Base-by-base conservation (phyloP, 306 rosid species). In the Vigna hirtella region DNA sequence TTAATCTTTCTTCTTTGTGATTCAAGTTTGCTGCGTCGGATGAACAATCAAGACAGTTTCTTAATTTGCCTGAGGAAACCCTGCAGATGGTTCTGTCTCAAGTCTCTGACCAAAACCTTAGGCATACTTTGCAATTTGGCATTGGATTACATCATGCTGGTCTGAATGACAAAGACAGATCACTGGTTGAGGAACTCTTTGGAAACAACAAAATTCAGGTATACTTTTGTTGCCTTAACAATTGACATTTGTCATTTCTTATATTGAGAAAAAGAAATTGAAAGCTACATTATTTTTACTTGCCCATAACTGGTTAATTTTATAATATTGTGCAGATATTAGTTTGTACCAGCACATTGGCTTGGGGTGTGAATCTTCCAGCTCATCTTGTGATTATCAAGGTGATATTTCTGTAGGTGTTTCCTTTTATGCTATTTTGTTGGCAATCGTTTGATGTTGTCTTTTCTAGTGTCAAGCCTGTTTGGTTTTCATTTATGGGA, bases 301-400 rank as follows among this genome's bases (percentile, higher is more conserved):
- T 47, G 2, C 67, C 45, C 65, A 18, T 77, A 18, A 56, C 52
- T 77, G 64, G 76, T 81, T 56, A 9, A 65, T 72, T 62, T 40
- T 64, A 55, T 73, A 52, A 66, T 81, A 22, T 50, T 56, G 77
- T 77, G 49, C 77, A 92, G 97, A 87, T 94, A 85, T 87, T 94
- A 87, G 90, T 94, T 80, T 92, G 97, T 88, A 94, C 98, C 47
- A 94, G 98, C 89, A 94, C 98, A 72, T 87, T 94, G 84, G 98
- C 98, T 51, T 94, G 98, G 98, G 98, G 98, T 65, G 98, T 94
- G 71, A 94, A 94, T 85, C 98, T 94, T 86, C 98, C 98, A 10
- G 98, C 98, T 15, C 98, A 94, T 89, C 92, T 94, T 62, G 98
- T 94, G 42, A 94, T 94, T 69, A 94, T 94, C 79, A 94, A 94